Base-by-base conservation (phyloP, 768 basidiomycete species). In the Lentinula boryana region DNA sequence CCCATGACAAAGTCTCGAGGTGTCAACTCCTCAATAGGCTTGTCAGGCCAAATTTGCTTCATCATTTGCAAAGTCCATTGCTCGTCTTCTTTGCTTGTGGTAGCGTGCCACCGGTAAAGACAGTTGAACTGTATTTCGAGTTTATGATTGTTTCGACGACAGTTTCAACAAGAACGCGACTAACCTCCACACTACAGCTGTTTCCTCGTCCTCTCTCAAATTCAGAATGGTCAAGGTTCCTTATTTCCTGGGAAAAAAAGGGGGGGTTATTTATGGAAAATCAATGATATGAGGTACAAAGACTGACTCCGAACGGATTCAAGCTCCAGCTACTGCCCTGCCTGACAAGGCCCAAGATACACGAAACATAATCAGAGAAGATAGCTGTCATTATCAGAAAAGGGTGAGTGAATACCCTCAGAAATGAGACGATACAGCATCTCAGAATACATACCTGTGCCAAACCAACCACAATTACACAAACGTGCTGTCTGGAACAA, bases 161-260 rank as follows among this genome's bases (percentile, higher is more conserved):
- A 18, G 44, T 46, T n/a, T 27, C 1, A 41, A 41, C 4, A 56
- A 46, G 48, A 18, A 18, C 9, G 13, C 41, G 68, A 73, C 40
- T 63, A 23, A 88, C 89, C 79, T 94, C 91, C 33, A 91, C 88
- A 71, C 89, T 91, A 71, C 86, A 88, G 13, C 84, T 82, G 68
- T 94, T 93, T 2, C 92, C 91, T 53, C 84, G 83, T 4, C 91
- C 92, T 62, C 92, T 81, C 68, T 91, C 89, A 49, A 92, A 89
- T 9, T 87, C 67, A 4, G 82, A 71, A 66, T 88, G 89, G 60
- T 89, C 85, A 0, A 73, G 66, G 1, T 76, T 72, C 32, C 91
- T 78, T 3, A 93, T 81, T 81, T 91, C 88, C 84, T 89, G 56
- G 7, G 53, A 18, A 5, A 38, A 27, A 2, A n/a, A n/a, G n/a